Percentiles rank a stretch among this genome's conserved stretches.
Conservation (phyloP, 768 basidiomycete species). For the Nidula microcarpa region DNA sequence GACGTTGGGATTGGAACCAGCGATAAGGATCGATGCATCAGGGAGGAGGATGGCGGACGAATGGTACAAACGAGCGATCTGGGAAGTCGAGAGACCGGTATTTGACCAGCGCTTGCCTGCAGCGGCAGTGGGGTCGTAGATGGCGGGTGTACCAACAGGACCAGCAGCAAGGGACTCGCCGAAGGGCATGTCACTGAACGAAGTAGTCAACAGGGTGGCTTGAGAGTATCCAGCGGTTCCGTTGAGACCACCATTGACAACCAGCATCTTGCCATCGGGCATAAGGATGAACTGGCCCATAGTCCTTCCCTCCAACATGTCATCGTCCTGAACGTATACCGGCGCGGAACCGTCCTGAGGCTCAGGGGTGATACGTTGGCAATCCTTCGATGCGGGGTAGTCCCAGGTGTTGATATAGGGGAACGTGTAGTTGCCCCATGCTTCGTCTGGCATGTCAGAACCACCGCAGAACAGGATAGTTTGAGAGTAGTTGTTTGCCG, state of each 20-base stretch:
- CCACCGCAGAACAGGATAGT: slow-evolving; percentile 93
- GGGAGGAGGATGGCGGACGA: slow-evolving; percentile 88
- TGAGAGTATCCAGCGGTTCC: slow-evolving; percentile 88
- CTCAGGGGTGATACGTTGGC: slow-evolving; percentile 85
- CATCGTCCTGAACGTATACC: slow-evolving; percentile 67
- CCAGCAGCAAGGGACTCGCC: slow-evolving; percentile 75
- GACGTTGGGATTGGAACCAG: slow-evolving; percentile 91
- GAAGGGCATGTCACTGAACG: slow-evolving; percentile 56
- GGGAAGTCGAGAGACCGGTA: slow-evolving; percentile 55
- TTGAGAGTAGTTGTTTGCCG: slow-evolving; percentile 82
- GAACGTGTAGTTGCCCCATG: slow-evolving; percentile 75
- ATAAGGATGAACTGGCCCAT: slow-evolving; percentile 93
- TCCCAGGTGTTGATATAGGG: slow-evolving; percentile 74
- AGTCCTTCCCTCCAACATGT: slow-evolving; percentile 70
- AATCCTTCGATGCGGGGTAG: slow-evolving; percentile 66
- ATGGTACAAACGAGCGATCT: slow-evolving; percentile 85
- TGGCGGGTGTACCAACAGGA: slow-evolving; percentile 74
- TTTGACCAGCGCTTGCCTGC: slow-evolving; percentile 74
- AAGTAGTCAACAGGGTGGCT: slow-evolving; percentile 43
- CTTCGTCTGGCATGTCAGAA: slow-evolving; percentile 64
- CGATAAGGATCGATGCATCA: slow-evolving; percentile 81
- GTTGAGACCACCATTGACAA: slow-evolving; percentile 79
- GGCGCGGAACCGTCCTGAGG: slow-evolving; percentile 63
- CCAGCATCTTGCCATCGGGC: slow-evolving; percentile 72
- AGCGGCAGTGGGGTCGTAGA: slow-evolving; percentile 78